phyloP scores from a whole-genome alignment of 345 rosid genomes.

The Capsella bursapastoris region DNA sequence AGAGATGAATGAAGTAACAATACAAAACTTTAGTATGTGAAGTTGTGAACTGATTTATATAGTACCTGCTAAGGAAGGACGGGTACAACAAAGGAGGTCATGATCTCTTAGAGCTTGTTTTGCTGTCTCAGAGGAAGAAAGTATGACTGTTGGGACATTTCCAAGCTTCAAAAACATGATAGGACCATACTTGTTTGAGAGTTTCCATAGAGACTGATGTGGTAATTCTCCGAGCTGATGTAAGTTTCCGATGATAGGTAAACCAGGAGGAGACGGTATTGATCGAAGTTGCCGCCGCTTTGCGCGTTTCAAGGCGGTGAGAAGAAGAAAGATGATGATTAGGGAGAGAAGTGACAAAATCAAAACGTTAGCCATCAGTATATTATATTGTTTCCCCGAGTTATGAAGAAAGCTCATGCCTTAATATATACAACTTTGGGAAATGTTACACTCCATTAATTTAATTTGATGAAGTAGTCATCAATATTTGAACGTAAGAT shows the following conservation, averaged over 20 bases:
- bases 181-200: constrained; percentile 59
- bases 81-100: constrained; percentile 54
- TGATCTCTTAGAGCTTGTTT: constrained; percentile 48
- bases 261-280: constrained; percentile 46
- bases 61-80: constrained; percentile 42
- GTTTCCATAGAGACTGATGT: constrained; percentile 46
- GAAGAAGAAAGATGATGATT: not conserved
- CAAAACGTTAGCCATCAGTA: not conserved
- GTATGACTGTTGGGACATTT: constrained; percentile 39
- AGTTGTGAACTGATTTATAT: not conserved
- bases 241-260: constrained; percentile 60
- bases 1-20: not conserved
- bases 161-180: constrained; percentile 56
- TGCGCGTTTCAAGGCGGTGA: constrained; percentile 20
- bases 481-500: too few relatives aligned
- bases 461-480: not conserved
- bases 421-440: not conserved
- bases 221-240: constrained; percentile 42
- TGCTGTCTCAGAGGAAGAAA: constrained; percentile 56
- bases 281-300: not conserved
- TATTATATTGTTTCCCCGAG: not conserved
- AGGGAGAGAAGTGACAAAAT: constrained; percentile 13
- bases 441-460: not conserved
- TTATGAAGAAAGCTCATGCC: not conserved
- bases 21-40: not conserved